Evolutionary conservation across 176 grass and related monocot species (phyloP), one percentile per base, ranked within the genome.

Genomic region (Hsuehochloa calcarea): DNA sequence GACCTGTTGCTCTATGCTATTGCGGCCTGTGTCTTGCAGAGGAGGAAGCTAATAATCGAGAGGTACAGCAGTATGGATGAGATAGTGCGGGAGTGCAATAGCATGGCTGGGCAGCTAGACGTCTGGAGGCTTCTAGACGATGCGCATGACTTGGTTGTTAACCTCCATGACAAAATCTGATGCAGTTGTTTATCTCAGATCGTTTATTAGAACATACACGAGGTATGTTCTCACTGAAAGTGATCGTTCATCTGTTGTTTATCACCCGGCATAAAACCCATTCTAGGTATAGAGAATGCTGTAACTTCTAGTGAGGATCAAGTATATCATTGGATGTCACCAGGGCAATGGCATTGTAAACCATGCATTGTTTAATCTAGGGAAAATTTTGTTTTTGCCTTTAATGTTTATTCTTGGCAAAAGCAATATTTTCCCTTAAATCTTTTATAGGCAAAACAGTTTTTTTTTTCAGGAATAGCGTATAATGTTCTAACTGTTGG

Each of bases 21-120:
- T 80, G 89, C 96, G 0, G 93, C 96, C 46, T 98, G 91, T 45
- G 91, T 98, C 81, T 72, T 98, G 56, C 95, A 98, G 86, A 95
- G 85, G 79, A 90, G 95, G 89, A 95, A 90, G 68, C 69, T 98
- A 16, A 98, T 98, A 66, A 98, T 98, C 22, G 91, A 98, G 89
- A 98, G 82, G 61, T 93, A 98, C 52, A 89, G 89, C 87, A 92
- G 91, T 34, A 95, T 95, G 96, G 96, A 98, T 83, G 96, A 98
- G 77, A 95, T 98, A 86, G 50, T 98, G 79, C 72, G 91, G 25
- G 96, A 92, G 62, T 98, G 96, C 83, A 91, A 95, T 17, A 87
- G 87, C 82, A 93, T 98, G 93, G 85, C 87, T 22, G 93, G 93
- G 83, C 92, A 93, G 72, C 93, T 98, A 4, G 93, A 98, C 76